Conservation (phyloP, 106 monocot genomes). For the Triglochin maritima region DNA sequence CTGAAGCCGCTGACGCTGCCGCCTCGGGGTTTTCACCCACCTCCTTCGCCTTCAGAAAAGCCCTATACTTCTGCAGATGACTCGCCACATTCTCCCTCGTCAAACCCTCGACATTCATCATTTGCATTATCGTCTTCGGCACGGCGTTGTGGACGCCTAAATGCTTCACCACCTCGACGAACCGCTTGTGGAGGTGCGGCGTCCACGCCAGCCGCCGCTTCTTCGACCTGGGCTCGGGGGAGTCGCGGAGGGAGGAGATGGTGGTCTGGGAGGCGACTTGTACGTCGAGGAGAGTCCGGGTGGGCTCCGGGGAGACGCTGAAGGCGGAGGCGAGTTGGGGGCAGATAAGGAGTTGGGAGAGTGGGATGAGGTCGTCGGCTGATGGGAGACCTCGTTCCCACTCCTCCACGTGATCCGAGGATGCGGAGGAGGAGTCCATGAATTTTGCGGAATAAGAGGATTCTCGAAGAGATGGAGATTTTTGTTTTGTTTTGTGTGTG, state of each 20-base stretch:
- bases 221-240: neutral
- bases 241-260: constrained; percentile 10
- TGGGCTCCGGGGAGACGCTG: constrained; percentile 45
- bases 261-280: constrained; percentile 38
- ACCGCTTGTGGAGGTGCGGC: constrained; percentile 2
- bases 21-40: neutral
- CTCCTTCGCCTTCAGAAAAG: constrained; percentile 1
- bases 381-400: constrained; percentile 60
- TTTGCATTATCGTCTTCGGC: constrained; percentile 2
- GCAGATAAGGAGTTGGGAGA: constrained; percentile 41
- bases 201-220: neutral
- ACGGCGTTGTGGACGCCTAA: constrained; percentile 2
- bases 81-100: constrained; percentile 6
- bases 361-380: constrained; percentile 38
- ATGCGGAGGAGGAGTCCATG: neutral
- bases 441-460: too few species aligned
- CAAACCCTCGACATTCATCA: constrained; percentile 4
- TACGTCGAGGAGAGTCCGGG: constrained; percentile 26
- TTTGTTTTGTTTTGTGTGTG: too few species aligned
- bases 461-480: too few species aligned
- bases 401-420: constrained; percentile 31
- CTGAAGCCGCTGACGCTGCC: neutral
- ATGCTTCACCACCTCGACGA: constrained; percentile 3
- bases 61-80: constrained; percentile 5
- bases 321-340: constrained; percentile 56